Percentiles rank a stretch among this genome's conserved stretches.
Evolutionary conservation across 257 asterid species (phyloP).

Genomic region (Anisodus acutangulus): DNA sequence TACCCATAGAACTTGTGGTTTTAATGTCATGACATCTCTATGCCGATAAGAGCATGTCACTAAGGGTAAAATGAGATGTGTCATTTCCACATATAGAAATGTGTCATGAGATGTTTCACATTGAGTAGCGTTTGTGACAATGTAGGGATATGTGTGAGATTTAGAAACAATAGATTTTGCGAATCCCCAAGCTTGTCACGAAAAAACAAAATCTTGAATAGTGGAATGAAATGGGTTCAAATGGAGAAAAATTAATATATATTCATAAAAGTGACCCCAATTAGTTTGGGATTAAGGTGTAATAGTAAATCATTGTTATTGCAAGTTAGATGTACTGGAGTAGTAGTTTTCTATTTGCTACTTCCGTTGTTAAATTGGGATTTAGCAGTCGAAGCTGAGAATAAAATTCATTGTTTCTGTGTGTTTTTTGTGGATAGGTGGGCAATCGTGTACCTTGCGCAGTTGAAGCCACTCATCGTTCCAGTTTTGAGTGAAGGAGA

Average conservation of each 20-base stretch:
- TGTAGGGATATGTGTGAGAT: too few species aligned
- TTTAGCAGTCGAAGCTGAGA: not conserved
- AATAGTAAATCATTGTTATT: not conserved
- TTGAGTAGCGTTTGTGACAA: too few species aligned
- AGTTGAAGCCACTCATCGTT: slow-evolving; percentile 91
- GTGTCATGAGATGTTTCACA: too few species aligned
- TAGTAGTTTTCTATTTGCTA: not conserved
- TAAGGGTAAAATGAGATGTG: not conserved
- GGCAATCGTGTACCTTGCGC: slow-evolving; percentile 91
- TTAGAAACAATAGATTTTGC: not conserved
- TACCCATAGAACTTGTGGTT: not conserved
- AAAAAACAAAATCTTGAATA: not conserved
- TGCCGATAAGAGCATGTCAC: not conserved
- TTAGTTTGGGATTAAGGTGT: not conserved
- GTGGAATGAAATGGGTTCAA: not conserved
- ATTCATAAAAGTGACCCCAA: not conserved
- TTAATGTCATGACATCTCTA: not conserved
- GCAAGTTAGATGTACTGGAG: not conserved
- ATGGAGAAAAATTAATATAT: not conserved
- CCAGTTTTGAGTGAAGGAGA: slow-evolving; percentile 80
- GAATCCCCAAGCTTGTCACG: not conserved
- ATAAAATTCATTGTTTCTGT: slow-evolving; percentile 28
- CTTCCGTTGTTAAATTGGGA: not conserved
- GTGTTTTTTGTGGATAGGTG: slow-evolving; percentile 55
- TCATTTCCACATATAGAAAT: not conserved